Base-by-base conservation (phyloP, 306 rosid genomes). In the Acacia acuminata region DNA sequence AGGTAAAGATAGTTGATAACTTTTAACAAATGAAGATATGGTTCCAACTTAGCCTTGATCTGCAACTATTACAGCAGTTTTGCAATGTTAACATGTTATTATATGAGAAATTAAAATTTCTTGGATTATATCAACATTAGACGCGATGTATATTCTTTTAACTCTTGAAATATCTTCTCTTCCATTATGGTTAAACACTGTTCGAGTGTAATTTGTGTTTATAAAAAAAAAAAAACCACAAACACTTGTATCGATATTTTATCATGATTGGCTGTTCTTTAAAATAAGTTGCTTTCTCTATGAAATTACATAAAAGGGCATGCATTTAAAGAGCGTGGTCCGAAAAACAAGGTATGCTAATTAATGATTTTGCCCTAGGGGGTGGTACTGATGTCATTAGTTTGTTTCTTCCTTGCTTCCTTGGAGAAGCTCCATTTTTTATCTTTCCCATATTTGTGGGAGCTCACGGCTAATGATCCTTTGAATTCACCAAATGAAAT, bases 41-140 rank as follows among this genome's bases (percentile, higher is more conserved):
- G 76, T 78, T 76, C 25, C 63, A 55, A 76, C 40, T 68, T 17
- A 70, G 30, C 60, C 22, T 16, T 36, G 51, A 47, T 73, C 61
- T 75, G 76, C 63, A 55, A 82, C 34, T 34, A 16, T 50, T 51
- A 60, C 14, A 51, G 65, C 19, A 63, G 40, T 48, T 82, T 77
- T 77, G 73, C 32, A 32, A 36, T 64, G 19, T 63, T 27, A 27
- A 27, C 19, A 25, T 63, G 69, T 48, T 25, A 22, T 38, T 61
- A 36, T 47, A 22, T 77, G 69, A 32, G 30, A 19, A 70, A 69
- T 3, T 11, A 11, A 70, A n/a, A 20, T 63, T 70, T n/a, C 20
- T 70, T 43, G 15, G 15, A 70, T 70, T 40, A 11, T 22, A 43
- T 70, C 8, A 32, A 5, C 19, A 1, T 45, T 12, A 17, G 38